Base-by-base conservation (phyloP, 2,329 filamentous ascomycete genomes). In the Camptophora hylomeconis region DNA sequence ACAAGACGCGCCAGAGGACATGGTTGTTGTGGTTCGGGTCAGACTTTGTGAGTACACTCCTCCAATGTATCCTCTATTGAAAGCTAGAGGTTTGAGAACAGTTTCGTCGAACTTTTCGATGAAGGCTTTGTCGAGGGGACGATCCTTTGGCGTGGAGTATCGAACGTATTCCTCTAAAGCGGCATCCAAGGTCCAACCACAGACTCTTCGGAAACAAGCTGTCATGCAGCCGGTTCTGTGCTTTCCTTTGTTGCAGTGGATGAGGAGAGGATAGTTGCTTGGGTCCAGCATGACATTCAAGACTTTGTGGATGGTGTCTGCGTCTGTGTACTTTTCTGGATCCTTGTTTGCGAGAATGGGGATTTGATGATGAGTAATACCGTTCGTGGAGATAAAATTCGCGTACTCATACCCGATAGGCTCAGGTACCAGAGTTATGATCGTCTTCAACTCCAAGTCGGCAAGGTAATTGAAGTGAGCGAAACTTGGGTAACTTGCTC, bases 191-290 rank as follows among this genome's bases (percentile, higher is more conserved):
- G 72, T 59, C 74, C 80, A 81, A 9, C 78, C 72, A 9, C 72
- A 68, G 8, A 80, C 56, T 49, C 80, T 81, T 38, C 84, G 75
- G 38, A 92, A 67, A 33, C 80, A 75, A 11, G 74, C 86, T 26
- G 86, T 69, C n/a, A 89, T 77, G 48, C 84, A 93, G 13, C 86
- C 86, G 11, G 86, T 93, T 33, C 86, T 78, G 49, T 94, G 86
- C 67, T 76, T 89, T 49, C 86, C 86, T 44, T 92, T 86, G 50
- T 93, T 94, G 65, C 86, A 94, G 53, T 94, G 86, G 25, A 94
- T 69, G 20, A 93, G 64, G 7, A 94, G 55, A 0, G 86, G 86
- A 41, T 89, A 75, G 38, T 92, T 83, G 18, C 63, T 56, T 26
- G 67, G 67, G 46, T 92, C 70, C 30, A 87, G 63, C 21, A 87